A percentile compares a stretch with the other conserved stretches of the same genome.
These are phyloP conservation scores for Amorphotheca resinae DNA, from an alignment of 495 filamentous ascomycete species.

Conservation along the genomic window DNA sequence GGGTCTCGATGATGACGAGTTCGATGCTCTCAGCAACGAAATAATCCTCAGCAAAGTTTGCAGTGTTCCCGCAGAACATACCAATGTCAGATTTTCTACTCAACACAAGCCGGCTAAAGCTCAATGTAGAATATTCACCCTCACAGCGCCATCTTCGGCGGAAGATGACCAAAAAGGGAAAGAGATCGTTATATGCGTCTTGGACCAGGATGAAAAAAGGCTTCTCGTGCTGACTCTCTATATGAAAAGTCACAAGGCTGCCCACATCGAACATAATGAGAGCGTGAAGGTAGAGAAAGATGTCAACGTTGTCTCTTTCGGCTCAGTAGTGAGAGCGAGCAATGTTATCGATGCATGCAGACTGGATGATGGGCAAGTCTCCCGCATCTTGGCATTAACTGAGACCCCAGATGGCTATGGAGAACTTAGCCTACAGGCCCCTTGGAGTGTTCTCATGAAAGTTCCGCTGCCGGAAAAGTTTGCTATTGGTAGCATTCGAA, in stretches of 20 bases:
- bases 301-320: constrained; percentile 24
- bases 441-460: constrained; percentile 53
- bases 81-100: constrained; percentile 42
- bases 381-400: constrained; percentile 59
- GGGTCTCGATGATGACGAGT: constrained; percentile 56
- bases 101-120: constrained; percentile 34
- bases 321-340: constrained; percentile 35
- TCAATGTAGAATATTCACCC: constrained; percentile 50
- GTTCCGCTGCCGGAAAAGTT: constrained; percentile 31
- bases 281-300: constrained; percentile 18
- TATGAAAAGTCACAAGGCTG: constrained; percentile 26
- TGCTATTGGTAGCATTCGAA: constrained; percentile 17
- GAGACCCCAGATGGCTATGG: constrained; percentile 46
- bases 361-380: constrained; percentile 53
- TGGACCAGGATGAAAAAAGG: constrained; percentile 52
- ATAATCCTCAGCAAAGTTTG: constrained; percentile 62
- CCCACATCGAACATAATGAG: constrained; percentile 3
- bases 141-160: constrained; percentile 42
- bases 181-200: constrained; percentile 52
- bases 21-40: constrained; percentile 58
- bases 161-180: constrained; percentile 36
- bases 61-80: constrained; percentile 51
- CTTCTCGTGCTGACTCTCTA: constrained; percentile 55
- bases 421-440: constrained; percentile 59
- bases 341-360: constrained; percentile 65